Evolutionary conservation across 2,329 filamentous ascomycete genomes (phyloP).

Genomic region (Aciculosporium take): DNA sequence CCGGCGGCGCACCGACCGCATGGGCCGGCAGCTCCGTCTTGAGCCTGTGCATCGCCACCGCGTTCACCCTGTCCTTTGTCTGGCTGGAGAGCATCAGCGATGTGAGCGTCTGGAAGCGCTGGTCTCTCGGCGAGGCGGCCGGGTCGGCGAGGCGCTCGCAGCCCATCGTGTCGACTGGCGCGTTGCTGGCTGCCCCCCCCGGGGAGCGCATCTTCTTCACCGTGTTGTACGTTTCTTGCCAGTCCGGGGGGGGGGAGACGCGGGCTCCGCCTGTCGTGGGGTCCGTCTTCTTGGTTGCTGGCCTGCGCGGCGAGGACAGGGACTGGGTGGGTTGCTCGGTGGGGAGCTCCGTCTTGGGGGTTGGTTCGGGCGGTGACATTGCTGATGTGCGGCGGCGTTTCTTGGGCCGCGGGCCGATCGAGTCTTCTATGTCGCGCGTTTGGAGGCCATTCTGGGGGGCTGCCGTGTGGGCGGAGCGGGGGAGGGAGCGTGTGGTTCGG

Average conservation of each 20-base stretch:
- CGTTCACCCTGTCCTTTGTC: conserved; percentile 85
- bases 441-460: conserved; percentile 8
- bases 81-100: conserved; percentile 84
- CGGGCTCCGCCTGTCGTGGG: conserved; percentile 24
- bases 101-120: conserved; percentile 74
- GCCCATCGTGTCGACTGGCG: conserved; percentile 95
- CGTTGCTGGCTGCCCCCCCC: conserved; percentile 46
- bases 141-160: conserved; percentile 61
- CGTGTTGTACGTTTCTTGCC: conserved; percentile 67
- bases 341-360: conserved; percentile 27
- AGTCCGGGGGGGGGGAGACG: conserved; percentile 55
- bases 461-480: conserved; percentile 29
- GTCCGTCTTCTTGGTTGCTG: conserved; percentile 30
- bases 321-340: conserved; percentile 14
- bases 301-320: conserved; percentile 25
- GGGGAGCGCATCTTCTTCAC: conserved; percentile 61
- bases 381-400: conserved; percentile 16
- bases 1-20: conserved; percentile 27
- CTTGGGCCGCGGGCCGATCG: conserved; percentile 18
- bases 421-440: conserved; percentile 43
- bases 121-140: conserved; percentile 35
- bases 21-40: conserved; percentile 55
- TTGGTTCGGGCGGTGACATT: conserved; percentile 9
- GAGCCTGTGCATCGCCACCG: conserved; percentile 65
- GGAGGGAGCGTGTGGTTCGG: conserved; percentile 35